Evolutionary conservation across 2,329 filamentous ascomycete genomes (phyloP).

Genomic region (Blastomyces parvus): DNA sequence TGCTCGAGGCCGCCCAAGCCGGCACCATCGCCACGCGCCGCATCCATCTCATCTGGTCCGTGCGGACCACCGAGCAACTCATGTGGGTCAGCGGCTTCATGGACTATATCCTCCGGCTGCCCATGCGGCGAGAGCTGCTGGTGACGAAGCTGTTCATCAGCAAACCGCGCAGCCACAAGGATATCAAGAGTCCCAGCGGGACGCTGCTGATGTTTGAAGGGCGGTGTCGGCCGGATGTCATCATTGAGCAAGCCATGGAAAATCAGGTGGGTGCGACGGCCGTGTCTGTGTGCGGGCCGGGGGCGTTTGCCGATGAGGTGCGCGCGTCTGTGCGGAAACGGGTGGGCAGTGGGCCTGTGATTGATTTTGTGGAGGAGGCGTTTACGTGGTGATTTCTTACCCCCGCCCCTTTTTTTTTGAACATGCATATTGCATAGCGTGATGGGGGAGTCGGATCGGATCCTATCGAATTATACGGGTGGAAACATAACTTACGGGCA

Average conservation of each 20-base stretch:
- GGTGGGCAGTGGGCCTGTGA: slow-evolving; percentile 42
- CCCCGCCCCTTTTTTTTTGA: too few species aligned
- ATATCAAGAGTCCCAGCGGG: slow-evolving; percentile 48
- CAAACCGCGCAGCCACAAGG: slow-evolving; percentile 46
- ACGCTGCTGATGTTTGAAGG: slow-evolving; percentile 55
- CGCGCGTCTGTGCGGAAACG: slow-evolving; percentile 44
- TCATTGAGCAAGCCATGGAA: slow-evolving; percentile 49
- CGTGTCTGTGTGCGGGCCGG: slow-evolving; percentile 55
- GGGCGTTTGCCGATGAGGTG: slow-evolving; percentile 54
- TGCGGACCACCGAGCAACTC: slow-evolving; percentile 51
- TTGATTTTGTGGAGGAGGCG: slow-evolving; percentile 57
- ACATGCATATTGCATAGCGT: not conserved
- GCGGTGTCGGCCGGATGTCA: slow-evolving; percentile 45
- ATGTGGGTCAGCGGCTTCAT: slow-evolving; percentile 58
- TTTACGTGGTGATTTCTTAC: slow-evolving; percentile 47
- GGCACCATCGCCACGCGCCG: slow-evolving; percentile 49
- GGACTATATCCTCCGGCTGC: slow-evolving; percentile 54
- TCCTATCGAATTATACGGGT: too few species aligned
- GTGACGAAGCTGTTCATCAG: slow-evolving; percentile 55
- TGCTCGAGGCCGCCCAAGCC: slow-evolving; percentile 44
- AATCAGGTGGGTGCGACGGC: slow-evolving; percentile 50
- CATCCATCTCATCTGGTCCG: slow-evolving; percentile 54
- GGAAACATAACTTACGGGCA: too few species aligned
- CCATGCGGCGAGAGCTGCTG: slow-evolving; percentile 49
- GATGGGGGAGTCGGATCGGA: not conserved